Evolutionary conservation across 148 eudicot genomes (phyloP).

Genomic region (Mesembryanthemum crystallinum): DNA sequence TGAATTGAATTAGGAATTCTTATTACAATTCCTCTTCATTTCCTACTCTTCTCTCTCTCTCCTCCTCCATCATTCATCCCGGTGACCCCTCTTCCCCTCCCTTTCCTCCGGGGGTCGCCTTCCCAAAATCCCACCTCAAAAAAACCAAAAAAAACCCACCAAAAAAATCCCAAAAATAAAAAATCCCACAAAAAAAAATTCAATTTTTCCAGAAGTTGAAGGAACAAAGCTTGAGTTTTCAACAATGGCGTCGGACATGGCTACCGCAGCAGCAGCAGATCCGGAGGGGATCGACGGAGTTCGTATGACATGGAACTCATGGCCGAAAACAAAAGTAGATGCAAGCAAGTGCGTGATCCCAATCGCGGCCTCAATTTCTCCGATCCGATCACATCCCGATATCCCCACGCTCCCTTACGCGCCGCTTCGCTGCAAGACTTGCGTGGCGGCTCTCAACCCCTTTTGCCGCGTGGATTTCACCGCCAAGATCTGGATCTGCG

Average conservation of each 20-base stretch:
- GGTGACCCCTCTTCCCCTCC: slow-evolving; percentile 35
- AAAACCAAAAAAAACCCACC: neutral
- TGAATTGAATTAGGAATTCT: no score
- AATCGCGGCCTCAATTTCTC: slow-evolving; percentile 69
- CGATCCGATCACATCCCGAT: slow-evolving; percentile 63
- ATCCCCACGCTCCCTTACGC: slow-evolving; percentile 62
- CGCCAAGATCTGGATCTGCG: slow-evolving; percentile 89
- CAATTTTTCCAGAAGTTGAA: neutral
- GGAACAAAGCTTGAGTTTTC: neutral
- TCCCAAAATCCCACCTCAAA: neutral
- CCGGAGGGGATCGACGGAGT: slow-evolving; percentile 88
- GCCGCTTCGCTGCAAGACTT: slow-evolving; percentile 80
- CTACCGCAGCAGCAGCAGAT: slow-evolving; percentile 28
- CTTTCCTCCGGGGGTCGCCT: slow-evolving; percentile 30
- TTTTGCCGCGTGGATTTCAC: slow-evolving; percentile 62
- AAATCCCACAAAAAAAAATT: neutral
- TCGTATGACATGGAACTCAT: slow-evolving; percentile 75
- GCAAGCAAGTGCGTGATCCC: slow-evolving; percentile 88
- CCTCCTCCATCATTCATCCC: neutral
- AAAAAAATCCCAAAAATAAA: neutral
- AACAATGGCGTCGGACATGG: slow-evolving; percentile 60
- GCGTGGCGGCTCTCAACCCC: slow-evolving; percentile 60
- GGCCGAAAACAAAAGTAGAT: slow-evolving; percentile 93
- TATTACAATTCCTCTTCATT: slow-evolving; percentile 4
- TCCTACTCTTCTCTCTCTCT: neutral